Conservation (phyloP, 2,329 filamentous ascomycete species). For the Aspergillus fumigatiaffinis region DNA sequence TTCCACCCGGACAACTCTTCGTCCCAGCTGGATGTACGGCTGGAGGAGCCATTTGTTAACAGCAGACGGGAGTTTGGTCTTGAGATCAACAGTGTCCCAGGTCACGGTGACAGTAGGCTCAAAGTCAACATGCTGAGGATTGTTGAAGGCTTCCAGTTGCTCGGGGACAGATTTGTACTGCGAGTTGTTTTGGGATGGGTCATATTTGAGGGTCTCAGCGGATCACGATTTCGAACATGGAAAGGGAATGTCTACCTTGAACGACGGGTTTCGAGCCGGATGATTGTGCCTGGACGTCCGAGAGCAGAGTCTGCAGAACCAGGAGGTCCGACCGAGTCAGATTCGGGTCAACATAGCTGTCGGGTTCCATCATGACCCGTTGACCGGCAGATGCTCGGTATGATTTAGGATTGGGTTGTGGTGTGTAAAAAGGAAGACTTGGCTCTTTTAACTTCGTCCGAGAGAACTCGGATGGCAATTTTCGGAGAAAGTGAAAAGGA, state of each 20-base stretch:
- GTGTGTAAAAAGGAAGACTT: not conserved
- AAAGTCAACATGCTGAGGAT: constrained; percentile 47
- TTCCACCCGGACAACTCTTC: constrained; percentile 56
- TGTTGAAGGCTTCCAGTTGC: constrained; percentile 48
- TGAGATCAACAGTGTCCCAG: constrained; percentile 48
- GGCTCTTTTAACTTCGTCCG: not conserved
- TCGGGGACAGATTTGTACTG: constrained; percentile 9
- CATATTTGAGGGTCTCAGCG: constrained; percentile 14
- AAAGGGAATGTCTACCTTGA: not conserved
- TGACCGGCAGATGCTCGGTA: not conserved
- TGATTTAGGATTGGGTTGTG: not conserved
- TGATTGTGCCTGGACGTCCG: constrained; percentile 20
- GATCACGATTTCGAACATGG: not conserved
- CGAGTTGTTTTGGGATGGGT: constrained; percentile 27
- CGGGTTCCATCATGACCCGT: constrained; percentile 23
- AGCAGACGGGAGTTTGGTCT: constrained; percentile 28
- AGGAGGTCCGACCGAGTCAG: constrained; percentile 38
- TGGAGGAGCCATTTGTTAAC: constrained; percentile 51
- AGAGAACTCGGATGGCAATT: not conserved
- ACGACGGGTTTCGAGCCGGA: not conserved
- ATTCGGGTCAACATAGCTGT: constrained; percentile 28
- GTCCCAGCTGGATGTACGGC: constrained; percentile 58
- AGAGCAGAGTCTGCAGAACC: constrained; percentile 36
- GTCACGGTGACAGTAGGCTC: constrained; percentile 54
- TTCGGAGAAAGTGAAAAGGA: not conserved